These are phyloP conservation scores for Ophiostoma ips DNA, from an alignment of 2,329 filamentous ascomycete genomes.

Conservation along the genomic window DNA sequence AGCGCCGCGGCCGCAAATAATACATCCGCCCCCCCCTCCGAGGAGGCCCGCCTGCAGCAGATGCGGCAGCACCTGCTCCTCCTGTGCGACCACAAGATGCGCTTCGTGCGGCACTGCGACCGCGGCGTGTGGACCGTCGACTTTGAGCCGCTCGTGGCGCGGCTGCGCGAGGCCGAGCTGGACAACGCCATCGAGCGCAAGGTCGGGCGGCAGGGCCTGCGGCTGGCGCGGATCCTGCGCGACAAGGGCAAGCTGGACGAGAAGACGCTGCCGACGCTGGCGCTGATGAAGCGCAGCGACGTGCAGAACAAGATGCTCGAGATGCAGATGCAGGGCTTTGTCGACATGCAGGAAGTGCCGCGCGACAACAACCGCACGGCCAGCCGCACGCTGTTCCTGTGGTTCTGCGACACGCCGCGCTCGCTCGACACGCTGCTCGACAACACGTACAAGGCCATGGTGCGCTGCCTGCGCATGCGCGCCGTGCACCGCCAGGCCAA, in stretches of 20 bases:
- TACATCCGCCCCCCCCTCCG: conserved; percentile 7
- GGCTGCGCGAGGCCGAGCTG: conserved; percentile 62
- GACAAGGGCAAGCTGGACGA: conserved; percentile 91
- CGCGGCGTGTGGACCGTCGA: conserved; percentile 72
- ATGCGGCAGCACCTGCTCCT: conserved; percentile 62
- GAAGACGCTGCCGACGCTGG: conserved; percentile 67
- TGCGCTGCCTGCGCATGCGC: conserved; percentile 68
- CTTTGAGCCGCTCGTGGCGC: conserved; percentile 57
- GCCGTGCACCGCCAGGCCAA: conserved; percentile 60
- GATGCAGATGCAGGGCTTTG: conserved; percentile 74
- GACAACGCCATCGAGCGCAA: conserved; percentile 68
- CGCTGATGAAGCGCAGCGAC: conserved; percentile 73
- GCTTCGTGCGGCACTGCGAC: conserved; percentile 56
- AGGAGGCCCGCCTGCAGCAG: conserved; percentile 37
- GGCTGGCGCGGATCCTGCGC: conserved; percentile 72
- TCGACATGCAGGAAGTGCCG: conserved; percentile 89
- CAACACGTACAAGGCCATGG: conserved; percentile 80
- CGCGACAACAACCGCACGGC: conserved; percentile 72
- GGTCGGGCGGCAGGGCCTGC: conserved; percentile 62
- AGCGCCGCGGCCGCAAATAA: conserved; percentile 13
- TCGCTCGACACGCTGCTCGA: conserved; percentile 59
- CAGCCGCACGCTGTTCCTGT: conserved; percentile 76
- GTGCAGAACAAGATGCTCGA: conserved; percentile 72
- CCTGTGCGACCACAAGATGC: conserved; percentile 53
- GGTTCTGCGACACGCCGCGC: conserved; percentile 73